Evolutionary conservation across 371 early-diverging fungal genomes (phyloP).

Genomic region (Coemansia sp.): DNA sequence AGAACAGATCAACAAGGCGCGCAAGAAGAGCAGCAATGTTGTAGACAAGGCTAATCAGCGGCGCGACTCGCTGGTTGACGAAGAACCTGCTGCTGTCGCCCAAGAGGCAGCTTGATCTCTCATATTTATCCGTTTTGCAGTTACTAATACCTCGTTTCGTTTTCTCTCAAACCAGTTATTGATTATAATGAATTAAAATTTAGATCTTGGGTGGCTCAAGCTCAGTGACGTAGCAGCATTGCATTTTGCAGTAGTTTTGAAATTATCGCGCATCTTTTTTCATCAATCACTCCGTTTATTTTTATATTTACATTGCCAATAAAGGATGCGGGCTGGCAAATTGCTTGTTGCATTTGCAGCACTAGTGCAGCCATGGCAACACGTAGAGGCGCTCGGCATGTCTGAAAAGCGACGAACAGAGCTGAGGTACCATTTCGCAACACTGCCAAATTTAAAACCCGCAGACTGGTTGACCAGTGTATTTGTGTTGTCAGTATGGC

Average conservation of each 20-base stretch:
- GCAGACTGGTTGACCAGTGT: no score
- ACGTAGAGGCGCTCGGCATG: conserved; percentile 35
- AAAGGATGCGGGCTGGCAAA: conserved; percentile 9
- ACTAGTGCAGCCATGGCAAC: conserved; percentile 5
- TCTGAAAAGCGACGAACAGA: conserved; percentile 37
- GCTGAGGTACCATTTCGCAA: conserved; percentile 26
- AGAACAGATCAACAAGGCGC: conserved; percentile 9
- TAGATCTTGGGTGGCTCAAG: neutral
- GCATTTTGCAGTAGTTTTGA: neutral
- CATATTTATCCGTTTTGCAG: neutral
- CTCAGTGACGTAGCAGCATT: neutral
- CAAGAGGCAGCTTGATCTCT: neutral
- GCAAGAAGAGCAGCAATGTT: conserved; percentile 1
- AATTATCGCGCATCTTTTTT: neutral
- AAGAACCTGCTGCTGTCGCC: neutral
- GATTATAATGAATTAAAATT: neutral
- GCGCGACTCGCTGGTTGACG: conserved; percentile 39
- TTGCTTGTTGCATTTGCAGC: conserved; percentile 5
- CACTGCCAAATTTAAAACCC: neutral
- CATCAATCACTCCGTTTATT: neutral
- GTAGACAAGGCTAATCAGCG: neutral
- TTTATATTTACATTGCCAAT: neutral
- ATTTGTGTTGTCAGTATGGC: no score
- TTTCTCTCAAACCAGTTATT: no score
- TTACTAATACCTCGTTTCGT: neutral